These are phyloP conservation scores for Epicoccum sorghinum DNA, from an alignment of 2,329 filamentous ascomycete species.

Conservation along the genomic window DNA sequence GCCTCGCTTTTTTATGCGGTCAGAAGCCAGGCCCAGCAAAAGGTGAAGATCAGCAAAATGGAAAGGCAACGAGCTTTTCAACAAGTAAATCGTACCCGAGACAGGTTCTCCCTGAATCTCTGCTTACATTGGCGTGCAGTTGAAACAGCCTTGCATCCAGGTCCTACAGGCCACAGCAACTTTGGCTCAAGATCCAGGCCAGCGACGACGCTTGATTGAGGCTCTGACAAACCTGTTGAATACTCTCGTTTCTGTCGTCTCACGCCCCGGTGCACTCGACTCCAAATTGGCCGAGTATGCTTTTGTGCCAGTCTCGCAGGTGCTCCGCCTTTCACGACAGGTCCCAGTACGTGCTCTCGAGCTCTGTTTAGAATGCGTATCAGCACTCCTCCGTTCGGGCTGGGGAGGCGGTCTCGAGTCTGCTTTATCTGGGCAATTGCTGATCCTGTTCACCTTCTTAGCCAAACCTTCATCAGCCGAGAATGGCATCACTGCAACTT, in stretches of 20 bases:
- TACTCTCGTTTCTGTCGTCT: slow-evolving; percentile 44
- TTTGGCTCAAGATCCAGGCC: slow-evolving; percentile 55
- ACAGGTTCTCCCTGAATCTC: background rate
- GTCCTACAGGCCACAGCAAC: slow-evolving; percentile 61
- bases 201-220: slow-evolving; percentile 54
- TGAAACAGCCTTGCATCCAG: slow-evolving; percentile 65
- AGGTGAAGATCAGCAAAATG: slow-evolving; percentile 26
- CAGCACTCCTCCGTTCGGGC: slow-evolving; percentile 74
- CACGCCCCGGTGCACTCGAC: slow-evolving; percentile 62
- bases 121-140: slow-evolving; percentile 42
- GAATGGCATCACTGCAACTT: slow-evolving; percentile 54
- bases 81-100: slow-evolving; percentile 26
- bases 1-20: too few species aligned
- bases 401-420: slow-evolving; percentile 77
- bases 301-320: slow-evolving; percentile 89
- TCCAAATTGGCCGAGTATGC: slow-evolving; percentile 88
- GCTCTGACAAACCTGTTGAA: slow-evolving; percentile 55
- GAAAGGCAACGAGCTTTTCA: slow-evolving; percentile 51
- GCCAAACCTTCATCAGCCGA: slow-evolving; percentile 71
- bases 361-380: slow-evolving; percentile 74
- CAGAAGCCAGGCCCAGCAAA: background rate
- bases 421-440: slow-evolving; percentile 79
- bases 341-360: slow-evolving; percentile 77
- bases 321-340: slow-evolving; percentile 76
- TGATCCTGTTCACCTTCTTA: slow-evolving; percentile 83